Evolutionary conservation across 495 filamentous ascomycete genomes (phyloP).

Genomic region (Collariella sp.): DNA sequence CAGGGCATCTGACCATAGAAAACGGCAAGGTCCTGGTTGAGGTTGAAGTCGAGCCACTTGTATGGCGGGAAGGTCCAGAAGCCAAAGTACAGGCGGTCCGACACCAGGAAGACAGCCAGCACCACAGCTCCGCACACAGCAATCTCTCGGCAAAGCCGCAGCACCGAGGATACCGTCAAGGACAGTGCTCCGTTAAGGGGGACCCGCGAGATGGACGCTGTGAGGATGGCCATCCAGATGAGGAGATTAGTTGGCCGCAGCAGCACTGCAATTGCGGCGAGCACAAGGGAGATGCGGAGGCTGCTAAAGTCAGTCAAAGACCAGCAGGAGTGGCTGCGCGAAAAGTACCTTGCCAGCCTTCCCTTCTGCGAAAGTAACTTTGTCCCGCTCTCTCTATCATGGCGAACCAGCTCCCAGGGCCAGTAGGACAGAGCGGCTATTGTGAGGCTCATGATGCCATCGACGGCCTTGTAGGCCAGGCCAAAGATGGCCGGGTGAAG

Average conservation of each 20-base stretch:
- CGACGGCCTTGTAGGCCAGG: constrained; percentile 55
- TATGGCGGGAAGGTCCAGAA: constrained; percentile 85
- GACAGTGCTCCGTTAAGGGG: constrained; percentile 31
- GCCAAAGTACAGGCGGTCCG: constrained; percentile 77
- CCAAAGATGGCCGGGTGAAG: constrained; percentile 83
- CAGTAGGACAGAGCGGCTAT: constrained; percentile 69
- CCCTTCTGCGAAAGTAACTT: constrained; percentile 16
- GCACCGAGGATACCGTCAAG: constrained; percentile 36
- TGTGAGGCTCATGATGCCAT: constrained; percentile 56
- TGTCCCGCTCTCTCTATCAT: constrained; percentile 24
- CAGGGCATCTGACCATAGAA: constrained; percentile 90
- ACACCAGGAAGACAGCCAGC: constrained; percentile 53
- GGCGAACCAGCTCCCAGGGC: constrained; percentile 63
- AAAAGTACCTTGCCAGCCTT: constrained; percentile 26
- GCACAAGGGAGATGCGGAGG: constrained; percentile 58
- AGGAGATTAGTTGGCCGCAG: constrained; percentile 84
- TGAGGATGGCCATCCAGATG: constrained; percentile 62
- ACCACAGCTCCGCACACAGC: constrained; percentile 58
- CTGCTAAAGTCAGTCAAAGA: constrained; percentile 23
- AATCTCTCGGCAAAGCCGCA: constrained; percentile 52
- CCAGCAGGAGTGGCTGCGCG: not conserved
- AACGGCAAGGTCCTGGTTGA: constrained; percentile 71
- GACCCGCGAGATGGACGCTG: constrained; percentile 35
- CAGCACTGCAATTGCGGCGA: constrained; percentile 77
- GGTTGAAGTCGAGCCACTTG: constrained; percentile 86